Base-by-base conservation (phyloP, 805 yeast species). In the Candida andamanensis region DNA sequence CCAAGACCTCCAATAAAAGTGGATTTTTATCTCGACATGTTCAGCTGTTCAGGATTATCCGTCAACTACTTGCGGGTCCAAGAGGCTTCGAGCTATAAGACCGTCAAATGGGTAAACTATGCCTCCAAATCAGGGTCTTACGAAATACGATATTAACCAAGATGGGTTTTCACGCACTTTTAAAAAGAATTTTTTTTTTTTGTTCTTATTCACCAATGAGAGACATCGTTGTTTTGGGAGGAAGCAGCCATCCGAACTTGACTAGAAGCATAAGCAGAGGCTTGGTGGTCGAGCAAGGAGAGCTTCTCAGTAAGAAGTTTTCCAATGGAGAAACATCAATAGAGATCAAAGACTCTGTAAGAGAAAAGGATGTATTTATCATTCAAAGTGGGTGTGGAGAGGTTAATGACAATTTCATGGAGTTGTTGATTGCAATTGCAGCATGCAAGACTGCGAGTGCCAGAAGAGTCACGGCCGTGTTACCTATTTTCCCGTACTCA, bases 321-420 rank as follows among this genome's bases (percentile, higher is more conserved):
- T 80, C 90, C 39, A 92, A 92, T 53, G 99, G 98, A 33, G 99
- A 92, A 53, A 89, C 95, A 4, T 79, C 90, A 17, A 85, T 92
- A 37, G 82, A 80, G 35, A 76, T 92, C 35, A 71, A 72, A 33
- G 95, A 87, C 49, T 83, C 95, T 9, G 97, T 92, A 15, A 73
- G 99, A 51, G 97, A 89, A 44, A 92, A 92, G 58, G 97, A 92
- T 54, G 97, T 92, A 5, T 92, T 82, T 50, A 87, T 87, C 26
- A 71, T 89, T 30, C 96, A 87, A 57, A 72, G 80, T 24, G 95
- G 95, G 6, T 80, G 89, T 46, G 95, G 95, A 7, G 76, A 80
- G 47, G 95, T 86, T 26, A 89, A 87, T 53, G 95, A 87, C 56
- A 78, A 76, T 46, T 80, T 87, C 45, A 74, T 89, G 56, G 95